Percentiles rank a stretch among this genome's conserved stretches.
These are phyloP conservation scores for Stemphylium lycopersici DNA, from an alignment of 2,329 filamentous ascomycete genomes.

Conservation along the genomic window DNA sequence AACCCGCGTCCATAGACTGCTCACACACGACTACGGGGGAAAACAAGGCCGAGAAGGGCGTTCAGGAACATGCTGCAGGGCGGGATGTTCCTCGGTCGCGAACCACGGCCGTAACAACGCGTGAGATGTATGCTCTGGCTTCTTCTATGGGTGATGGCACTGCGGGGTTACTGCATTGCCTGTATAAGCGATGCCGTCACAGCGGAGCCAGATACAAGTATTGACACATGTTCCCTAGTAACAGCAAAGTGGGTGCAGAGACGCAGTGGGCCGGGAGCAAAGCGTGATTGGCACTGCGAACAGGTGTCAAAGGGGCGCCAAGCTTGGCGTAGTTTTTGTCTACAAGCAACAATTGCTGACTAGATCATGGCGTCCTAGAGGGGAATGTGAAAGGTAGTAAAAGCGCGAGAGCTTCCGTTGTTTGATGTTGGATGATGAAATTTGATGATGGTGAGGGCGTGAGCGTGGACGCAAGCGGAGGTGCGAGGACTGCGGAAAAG, in stretches of 20 bases:
- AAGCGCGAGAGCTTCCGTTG: no score
- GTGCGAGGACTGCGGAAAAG: no score
- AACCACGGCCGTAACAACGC: constrained; percentile 1
- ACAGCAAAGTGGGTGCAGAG: background rate
- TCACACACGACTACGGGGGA: background rate
- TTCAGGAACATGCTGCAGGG: constrained; percentile 15
- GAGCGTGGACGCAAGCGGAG: no score
- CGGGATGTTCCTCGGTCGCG: background rate
- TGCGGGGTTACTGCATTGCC: constrained; percentile 6
- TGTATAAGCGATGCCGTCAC: constrained; percentile 13
- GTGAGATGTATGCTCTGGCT: background rate
- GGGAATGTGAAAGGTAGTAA: no score
- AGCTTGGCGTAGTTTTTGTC: no score
- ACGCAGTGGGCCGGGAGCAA: background rate
- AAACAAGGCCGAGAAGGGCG: constrained; percentile 4
- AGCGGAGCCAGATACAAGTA: constrained; percentile 8
- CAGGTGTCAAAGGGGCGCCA: background rate
- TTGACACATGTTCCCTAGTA: constrained; percentile 9
- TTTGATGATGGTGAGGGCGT: no score
- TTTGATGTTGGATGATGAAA: background rate
- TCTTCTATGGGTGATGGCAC: background rate
- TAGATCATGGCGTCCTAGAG: no score
- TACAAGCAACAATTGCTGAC: no score
- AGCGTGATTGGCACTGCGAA: background rate
- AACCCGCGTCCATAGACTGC: background rate